These are phyloP conservation scores for Mycosphaerella sp. DNA, from an alignment of 2,329 filamentous ascomycete species.

Conservation along the genomic window DNA sequence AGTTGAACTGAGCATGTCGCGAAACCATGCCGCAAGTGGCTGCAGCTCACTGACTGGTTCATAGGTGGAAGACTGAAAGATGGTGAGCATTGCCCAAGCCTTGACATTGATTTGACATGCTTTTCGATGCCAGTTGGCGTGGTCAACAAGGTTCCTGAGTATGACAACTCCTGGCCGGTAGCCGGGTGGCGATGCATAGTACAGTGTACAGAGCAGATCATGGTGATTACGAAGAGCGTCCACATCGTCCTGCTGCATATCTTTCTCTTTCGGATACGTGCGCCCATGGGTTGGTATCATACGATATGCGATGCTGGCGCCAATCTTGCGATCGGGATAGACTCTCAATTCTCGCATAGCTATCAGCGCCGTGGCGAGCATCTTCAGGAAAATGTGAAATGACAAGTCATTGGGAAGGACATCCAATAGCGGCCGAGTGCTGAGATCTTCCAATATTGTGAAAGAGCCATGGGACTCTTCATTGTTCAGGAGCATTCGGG, in stretches of 20 bases:
- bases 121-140: constrained; percentile 52
- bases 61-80: constrained; percentile 51
- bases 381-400: constrained; percentile 56
- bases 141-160: constrained; percentile 51
- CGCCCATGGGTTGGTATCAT: constrained; percentile 56
- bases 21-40: constrained; percentile 51
- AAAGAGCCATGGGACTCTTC: constrained; percentile 51
- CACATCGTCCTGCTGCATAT: constrained; percentile 48
- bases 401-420: constrained; percentile 46
- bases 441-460: constrained; percentile 48
- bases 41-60: constrained; percentile 43
- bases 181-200: constrained; percentile 50
- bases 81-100: constrained; percentile 52
- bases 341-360: constrained; percentile 38
- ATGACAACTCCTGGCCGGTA: constrained; percentile 49
- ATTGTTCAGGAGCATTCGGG: constrained; percentile 46
- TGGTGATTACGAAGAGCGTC: constrained; percentile 57
- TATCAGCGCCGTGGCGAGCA: constrained; percentile 46
- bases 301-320: constrained; percentile 49
- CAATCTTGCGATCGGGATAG: constrained; percentile 50
- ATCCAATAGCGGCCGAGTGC: constrained; percentile 40
- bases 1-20: constrained; percentile 48
- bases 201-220: constrained; percentile 55
- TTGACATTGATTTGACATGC: constrained; percentile 54
- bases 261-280: constrained; percentile 54